phyloP scores from a whole-genome alignment of 2,329 filamentous ascomycete genomes.

The Cordyceps fumosorosea region DNA sequence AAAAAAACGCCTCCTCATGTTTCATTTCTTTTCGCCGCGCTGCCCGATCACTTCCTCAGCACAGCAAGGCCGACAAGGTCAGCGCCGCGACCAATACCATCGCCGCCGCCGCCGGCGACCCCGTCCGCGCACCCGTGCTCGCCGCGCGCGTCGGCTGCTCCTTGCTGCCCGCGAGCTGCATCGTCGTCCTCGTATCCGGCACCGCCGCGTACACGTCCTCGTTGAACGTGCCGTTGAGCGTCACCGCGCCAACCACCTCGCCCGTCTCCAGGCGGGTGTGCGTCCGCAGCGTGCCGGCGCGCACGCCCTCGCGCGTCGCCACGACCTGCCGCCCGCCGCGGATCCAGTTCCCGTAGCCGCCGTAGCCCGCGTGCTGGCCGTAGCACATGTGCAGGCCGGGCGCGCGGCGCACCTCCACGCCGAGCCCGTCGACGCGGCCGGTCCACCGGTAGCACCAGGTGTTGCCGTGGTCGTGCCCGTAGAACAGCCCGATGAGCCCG shows the following conservation, averaged over 20 bases:
- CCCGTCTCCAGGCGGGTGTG: constrained; percentile 53
- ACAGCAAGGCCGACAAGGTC: not conserved
- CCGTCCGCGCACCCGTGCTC: not conserved
- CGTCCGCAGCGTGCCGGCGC: constrained; percentile 38
- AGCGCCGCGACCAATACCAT: not conserved
- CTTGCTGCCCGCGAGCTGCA: not conserved
- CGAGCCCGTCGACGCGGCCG: constrained; percentile 16
- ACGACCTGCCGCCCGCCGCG: constrained; percentile 40
- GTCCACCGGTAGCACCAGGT: constrained; percentile 42
- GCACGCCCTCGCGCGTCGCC: constrained; percentile 29
- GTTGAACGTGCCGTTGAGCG: constrained; percentile 50
- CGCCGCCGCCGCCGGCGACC: not conserved
- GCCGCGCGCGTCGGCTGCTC: not conserved
- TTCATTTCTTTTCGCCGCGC: too few species aligned
- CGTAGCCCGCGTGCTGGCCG: constrained; percentile 57
- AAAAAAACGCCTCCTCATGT: too few species aligned
- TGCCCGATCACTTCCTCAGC: not conserved
- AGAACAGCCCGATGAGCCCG: constrained; percentile 47
- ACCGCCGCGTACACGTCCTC: constrained; percentile 40
- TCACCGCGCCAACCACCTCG: constrained; percentile 38
- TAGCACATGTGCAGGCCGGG: constrained; percentile 38
- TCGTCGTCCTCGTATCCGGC: constrained; percentile 22
- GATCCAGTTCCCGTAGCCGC: constrained; percentile 55
- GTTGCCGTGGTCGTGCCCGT: constrained; percentile 54
- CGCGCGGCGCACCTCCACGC: constrained; percentile 15